Evolutionary conservation across 208 protist species (phyloP).

Genomic region (Blechomonas ayalai): DNA sequence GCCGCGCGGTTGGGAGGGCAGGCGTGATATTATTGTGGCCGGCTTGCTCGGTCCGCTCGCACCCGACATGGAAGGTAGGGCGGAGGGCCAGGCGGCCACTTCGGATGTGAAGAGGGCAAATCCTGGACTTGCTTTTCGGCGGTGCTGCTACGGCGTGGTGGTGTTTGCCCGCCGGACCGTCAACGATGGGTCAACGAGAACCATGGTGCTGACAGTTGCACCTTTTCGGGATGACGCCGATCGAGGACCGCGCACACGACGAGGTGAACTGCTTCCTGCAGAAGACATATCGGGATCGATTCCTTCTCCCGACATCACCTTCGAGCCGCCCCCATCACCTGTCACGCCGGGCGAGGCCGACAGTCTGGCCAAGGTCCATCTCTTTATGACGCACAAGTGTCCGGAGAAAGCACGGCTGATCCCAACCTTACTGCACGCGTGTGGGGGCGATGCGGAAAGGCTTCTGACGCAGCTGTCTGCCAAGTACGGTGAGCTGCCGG

Average conservation of each 20-base stretch:
- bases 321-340: no score
- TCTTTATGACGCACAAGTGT: slow-evolving; percentile 40
- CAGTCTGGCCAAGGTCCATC: slow-evolving; percentile 10
- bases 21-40: slow-evolving; percentile 19
- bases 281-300: background rate
- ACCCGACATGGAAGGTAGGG: no score
- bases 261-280: background rate
- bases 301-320: background rate
- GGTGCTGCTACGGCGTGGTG: background rate
- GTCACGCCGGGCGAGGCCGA: no score
- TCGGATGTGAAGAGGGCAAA: no score
- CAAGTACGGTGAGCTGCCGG: slow-evolving; percentile 39
- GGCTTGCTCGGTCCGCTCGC: slow-evolving; percentile 23
- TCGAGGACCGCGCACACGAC: background rate
- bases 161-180: slow-evolving; percentile 8
- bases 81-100: no score
- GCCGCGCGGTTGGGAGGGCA: slow-evolving; percentile 3
- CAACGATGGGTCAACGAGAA: no score
- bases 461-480: slow-evolving; percentile 34
- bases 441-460: slow-evolving; percentile 20
- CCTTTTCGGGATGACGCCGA: slow-evolving; percentile 3
- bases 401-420: slow-evolving; percentile 57
- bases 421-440: slow-evolving; percentile 32
- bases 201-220: slow-evolving; percentile 3
- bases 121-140: no score